Conservation (phyloP, 495 filamentous ascomycete species). For the Penicillium goetzii region DNA sequence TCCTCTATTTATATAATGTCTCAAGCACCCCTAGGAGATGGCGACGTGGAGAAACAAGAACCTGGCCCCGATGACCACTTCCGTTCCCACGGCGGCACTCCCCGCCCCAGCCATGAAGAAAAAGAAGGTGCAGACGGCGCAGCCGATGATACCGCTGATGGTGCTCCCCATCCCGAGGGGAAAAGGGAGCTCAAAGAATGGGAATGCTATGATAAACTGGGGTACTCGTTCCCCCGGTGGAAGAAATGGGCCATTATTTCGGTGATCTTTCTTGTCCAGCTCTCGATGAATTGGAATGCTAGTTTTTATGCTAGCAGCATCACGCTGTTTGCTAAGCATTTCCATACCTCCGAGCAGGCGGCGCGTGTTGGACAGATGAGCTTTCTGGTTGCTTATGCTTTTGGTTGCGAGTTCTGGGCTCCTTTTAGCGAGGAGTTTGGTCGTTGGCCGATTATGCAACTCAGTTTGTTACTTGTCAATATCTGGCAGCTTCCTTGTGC, state of each 20-base stretch:
- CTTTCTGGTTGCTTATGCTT: constrained; percentile 75
- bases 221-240: constrained; percentile 62
- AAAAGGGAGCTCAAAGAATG: constrained; percentile 63
- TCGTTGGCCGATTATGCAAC: constrained; percentile 71
- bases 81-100: constrained; percentile 21
- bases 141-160: constrained; percentile 51
- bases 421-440: constrained; percentile 83
- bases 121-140: constrained; percentile 20
- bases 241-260: constrained; percentile 80
- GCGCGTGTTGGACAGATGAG: constrained; percentile 69
- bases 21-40: neutral
- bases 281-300: constrained; percentile 87
- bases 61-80: constrained; percentile 10
- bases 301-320: constrained; percentile 73
- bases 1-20: constrained; percentile 17
- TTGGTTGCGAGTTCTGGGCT: constrained; percentile 84
- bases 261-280: constrained; percentile 75
- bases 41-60: constrained; percentile 35
- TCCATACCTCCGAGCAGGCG: constrained; percentile 63
- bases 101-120: constrained; percentile 15
- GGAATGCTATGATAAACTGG: constrained; percentile 65
- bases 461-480: constrained; percentile 72
- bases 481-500: constrained; percentile 75
- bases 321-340: constrained; percentile 62
- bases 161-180: constrained; percentile 35